Percentiles rank a stretch among this genome's conserved stretches.
Conservation (phyloP, 129 eudicot species). For the Saposhnikovia divaricata region DNA sequence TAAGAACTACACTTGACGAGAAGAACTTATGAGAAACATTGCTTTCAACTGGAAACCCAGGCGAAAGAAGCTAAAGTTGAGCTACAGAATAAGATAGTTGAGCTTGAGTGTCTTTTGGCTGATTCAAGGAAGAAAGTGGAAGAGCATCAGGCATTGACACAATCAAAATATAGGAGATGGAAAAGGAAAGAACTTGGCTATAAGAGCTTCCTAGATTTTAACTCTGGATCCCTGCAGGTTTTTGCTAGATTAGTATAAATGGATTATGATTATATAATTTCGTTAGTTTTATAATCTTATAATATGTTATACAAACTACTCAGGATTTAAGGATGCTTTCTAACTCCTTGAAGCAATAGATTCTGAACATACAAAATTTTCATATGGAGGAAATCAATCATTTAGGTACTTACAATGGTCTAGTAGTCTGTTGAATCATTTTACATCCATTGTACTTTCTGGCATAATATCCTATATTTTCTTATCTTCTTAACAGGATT, state of each 20-base stretch:
- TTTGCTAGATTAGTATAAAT: constrained; percentile 3
- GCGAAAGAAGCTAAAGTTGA: constrained; percentile 40
- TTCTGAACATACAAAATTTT: constrained; percentile 36
- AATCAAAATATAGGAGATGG: constrained; percentile 55
- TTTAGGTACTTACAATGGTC: constrained; percentile 34
- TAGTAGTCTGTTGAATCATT: background rate
- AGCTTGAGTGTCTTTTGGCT: constrained; percentile 42
- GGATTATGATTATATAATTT: background rate
- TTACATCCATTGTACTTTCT: background rate
- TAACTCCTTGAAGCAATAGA: constrained; percentile 55
- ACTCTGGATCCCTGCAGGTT: constrained; percentile 54
- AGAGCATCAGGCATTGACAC: constrained; percentile 54
- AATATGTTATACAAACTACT: background rate
- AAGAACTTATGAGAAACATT: constrained; percentile 32
- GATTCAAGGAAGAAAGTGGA: constrained; percentile 57
- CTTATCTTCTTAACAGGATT: constrained; percentile 27
- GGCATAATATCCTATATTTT: background rate
- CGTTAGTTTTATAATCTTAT: background rate
- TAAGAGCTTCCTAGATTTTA: constrained; percentile 56
- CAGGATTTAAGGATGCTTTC: constrained; percentile 53
- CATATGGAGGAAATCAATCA: constrained; percentile 51
- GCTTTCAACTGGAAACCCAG: constrained; percentile 36
- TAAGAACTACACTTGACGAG: constrained; percentile 35
- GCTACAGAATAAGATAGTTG: constrained; percentile 42
- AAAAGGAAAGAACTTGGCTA: constrained; percentile 58